Conservation (phyloP, 75 land plant species). For the Sequoia sempervirens region DNA sequence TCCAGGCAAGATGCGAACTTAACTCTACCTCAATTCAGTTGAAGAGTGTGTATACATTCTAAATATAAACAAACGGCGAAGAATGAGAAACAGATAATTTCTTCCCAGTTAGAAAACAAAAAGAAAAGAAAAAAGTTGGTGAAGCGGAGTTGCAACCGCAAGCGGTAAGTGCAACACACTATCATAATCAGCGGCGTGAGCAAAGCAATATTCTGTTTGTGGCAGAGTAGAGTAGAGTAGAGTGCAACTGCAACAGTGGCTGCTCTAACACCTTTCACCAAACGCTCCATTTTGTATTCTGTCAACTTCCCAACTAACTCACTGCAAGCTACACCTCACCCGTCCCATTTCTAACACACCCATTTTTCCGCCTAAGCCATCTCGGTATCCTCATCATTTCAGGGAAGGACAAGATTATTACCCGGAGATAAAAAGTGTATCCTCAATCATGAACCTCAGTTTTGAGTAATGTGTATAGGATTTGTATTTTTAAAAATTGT, state of each 20-base stretch:
- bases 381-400: too few relatives aligned
- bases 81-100: not conserved
- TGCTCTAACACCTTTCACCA: not conserved
- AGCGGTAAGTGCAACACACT: not conserved
- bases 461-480: too few relatives aligned
- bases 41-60: too few relatives aligned
- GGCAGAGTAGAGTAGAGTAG: not conserved
- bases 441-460: too few relatives aligned
- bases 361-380: too few relatives aligned
- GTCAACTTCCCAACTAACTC: slow-evolving; percentile 5
- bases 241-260: not conserved
- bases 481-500: too few relatives aligned
- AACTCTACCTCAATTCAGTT: not conserved
- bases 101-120: not conserved
- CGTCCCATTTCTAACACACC: not conserved
- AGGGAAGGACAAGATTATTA: too few relatives aligned
- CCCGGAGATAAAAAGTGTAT: too few relatives aligned
- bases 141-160: slow-evolving; percentile 2
- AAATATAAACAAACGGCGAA: not conserved
- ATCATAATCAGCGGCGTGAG: not conserved
- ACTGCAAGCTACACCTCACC: not conserved
- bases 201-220: not conserved
- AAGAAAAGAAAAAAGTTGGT: not conserved
- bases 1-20: not conserved
- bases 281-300: not conserved